Conservation (phyloP, 805 yeast species). For the Saccharomycopsis synnaedendra region DNA sequence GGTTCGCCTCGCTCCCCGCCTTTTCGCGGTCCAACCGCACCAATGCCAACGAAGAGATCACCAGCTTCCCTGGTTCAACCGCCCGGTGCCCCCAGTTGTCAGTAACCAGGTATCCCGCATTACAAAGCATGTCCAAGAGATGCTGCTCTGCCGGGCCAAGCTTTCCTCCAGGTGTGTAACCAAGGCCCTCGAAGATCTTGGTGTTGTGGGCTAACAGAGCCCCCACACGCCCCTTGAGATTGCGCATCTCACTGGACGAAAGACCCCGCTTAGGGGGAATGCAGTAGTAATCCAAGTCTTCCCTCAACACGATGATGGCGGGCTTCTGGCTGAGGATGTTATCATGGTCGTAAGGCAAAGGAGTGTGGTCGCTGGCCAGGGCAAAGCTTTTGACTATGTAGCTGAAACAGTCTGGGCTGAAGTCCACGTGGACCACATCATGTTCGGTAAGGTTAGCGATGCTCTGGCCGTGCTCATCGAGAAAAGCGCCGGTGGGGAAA, state of each 20-base stretch:
- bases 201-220: slow-evolving; percentile 43
- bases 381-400: slow-evolving; percentile 69
- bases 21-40: slow-evolving; percentile 39
- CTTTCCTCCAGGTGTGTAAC: slow-evolving; percentile 31
- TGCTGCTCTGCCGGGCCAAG: slow-evolving; percentile 91
- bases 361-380: slow-evolving; percentile 29
- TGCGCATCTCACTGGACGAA: slow-evolving; percentile 46
- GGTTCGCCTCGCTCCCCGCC: slow-evolving; percentile 11
- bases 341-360: slow-evolving; percentile 1
- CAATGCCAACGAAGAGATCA: slow-evolving; percentile 72
- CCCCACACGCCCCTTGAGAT: slow-evolving; percentile 66
- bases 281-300: slow-evolving; percentile 88
- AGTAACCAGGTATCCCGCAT: slow-evolving; percentile 62
- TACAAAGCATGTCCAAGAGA: slow-evolving; percentile 85
- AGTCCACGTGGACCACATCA: slow-evolving; percentile 73
- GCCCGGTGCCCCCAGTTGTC: slow-evolving; percentile 84
- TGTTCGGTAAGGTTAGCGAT: slow-evolving; percentile 71
- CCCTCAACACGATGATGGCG: slow-evolving; percentile 82
- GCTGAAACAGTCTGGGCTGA: slow-evolving; percentile 76
- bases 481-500: slow-evolving; percentile 83
- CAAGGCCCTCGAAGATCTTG: slow-evolving; percentile 72
- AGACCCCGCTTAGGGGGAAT: slow-evolving; percentile 62
- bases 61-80: slow-evolving; percentile 80
- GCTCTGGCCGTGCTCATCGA: slow-evolving; percentile 65
- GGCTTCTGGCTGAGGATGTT: slow-evolving; percentile 65